These are phyloP conservation scores for Murraya paniculata DNA, from an alignment of 345 rosid species.

Conservation along the genomic window DNA sequence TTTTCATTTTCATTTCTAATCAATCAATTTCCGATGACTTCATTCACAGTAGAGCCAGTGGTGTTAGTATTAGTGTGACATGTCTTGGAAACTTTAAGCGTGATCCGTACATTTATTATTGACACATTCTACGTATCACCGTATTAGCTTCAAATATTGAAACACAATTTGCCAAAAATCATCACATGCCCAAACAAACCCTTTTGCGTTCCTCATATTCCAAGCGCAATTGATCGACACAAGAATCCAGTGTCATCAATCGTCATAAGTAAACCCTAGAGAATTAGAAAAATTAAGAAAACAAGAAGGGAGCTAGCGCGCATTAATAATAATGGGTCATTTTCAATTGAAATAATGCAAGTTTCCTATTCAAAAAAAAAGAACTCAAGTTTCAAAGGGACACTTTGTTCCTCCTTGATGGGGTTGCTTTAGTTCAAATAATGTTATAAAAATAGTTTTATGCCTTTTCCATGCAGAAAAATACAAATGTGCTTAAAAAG, in stretches of 20 bases:
- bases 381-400: not conserved
- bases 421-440: not conserved
- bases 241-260: not conserved
- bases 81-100: not conserved
- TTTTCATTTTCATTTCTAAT: too few relatives aligned
- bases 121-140: too few relatives aligned
- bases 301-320: not conserved
- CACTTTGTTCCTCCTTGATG: not conserved
- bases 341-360: not conserved
- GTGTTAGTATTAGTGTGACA: not conserved
- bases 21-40: not conserved
- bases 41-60: not conserved
- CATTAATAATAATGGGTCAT: not conserved
- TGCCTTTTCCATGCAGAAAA: conserved; percentile 1
- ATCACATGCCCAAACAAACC: not conserved
- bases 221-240: not conserved
- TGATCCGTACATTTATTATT: not conserved
- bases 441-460: not conserved
- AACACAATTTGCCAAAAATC: not conserved
- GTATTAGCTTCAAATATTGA: not conserved
- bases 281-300: not conserved
- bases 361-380: too few relatives aligned
- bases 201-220: not conserved
- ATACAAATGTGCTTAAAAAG: conserved; percentile 1
- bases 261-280: not conserved